Base-by-base conservation (phyloP, 495 filamentous ascomycete species). In the Penicillium lagena region DNA sequence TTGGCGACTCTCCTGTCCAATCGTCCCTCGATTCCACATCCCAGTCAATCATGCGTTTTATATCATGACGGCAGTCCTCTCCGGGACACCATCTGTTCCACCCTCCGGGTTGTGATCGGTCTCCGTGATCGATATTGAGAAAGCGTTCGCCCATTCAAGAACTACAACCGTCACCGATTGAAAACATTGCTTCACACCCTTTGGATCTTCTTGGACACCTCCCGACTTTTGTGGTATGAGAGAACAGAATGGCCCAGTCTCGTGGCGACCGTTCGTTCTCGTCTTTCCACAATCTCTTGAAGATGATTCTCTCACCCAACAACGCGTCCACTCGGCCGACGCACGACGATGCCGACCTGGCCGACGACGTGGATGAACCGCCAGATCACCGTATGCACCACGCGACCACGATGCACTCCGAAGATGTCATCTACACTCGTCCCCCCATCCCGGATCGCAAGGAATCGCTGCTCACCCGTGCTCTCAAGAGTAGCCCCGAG, bases 401-500 rank as follows among this genome's bases (percentile, higher is more conserved):
- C 43, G 58, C 56, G 31, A 54, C 55, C 12, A 40, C 55, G 22
- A 58, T 51, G 35, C 52, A 58, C 40, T 46, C 56, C 13, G 60
- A 58, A 17, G 43, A 61, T 15, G 40, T 60, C 4, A 48, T 63
- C 44, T 68, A 66, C 44, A 47, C 73, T 2, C 56, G 65, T 8
- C 52, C 67, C 15, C 39, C 52, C 30, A 63, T 67, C 32, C 49
- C 46, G 17, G 73, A 80, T 33, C 77, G 72, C 12, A 80, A 83
- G 46, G 78, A 85, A 55, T 93, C 89, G 7, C 77, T 95, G 39
- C 73, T 95, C 47, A 95, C 87, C 12, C 82, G 80, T 59, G 89
- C 86, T 14, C 74, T 94, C 37, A 78, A 82, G 56, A 81, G 69
- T 48, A 79, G 76, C 45, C 79, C 84, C 4, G 80, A 82, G 40